A percentile compares a stretch with the other conserved stretches of the same genome.
Evolutionary conservation across 2,329 filamentous ascomycete genomes (phyloP).

Genomic region (Colletotrichum viniferum): DNA sequence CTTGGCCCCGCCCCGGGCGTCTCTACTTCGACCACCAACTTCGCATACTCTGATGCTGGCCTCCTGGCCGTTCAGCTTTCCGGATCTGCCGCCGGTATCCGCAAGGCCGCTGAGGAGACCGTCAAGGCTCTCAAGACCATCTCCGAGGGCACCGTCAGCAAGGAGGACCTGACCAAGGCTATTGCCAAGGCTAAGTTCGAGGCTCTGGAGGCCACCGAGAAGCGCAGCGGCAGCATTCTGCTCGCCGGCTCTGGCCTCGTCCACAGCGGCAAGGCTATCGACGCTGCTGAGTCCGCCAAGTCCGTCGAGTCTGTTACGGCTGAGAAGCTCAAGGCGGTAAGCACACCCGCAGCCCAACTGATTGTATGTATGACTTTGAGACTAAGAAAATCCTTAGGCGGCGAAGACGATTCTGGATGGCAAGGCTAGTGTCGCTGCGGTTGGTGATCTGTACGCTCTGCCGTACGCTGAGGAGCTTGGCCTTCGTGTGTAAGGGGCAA

Average conservation of each 20-base stretch:
- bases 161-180: conserved; percentile 91
- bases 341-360: conserved; percentile 35
- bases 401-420: conserved; percentile 86
- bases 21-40: conserved; percentile 75
- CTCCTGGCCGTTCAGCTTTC: conserved; percentile 83
- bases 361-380: conserved; percentile 19
- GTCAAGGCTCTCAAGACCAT: conserved; percentile 85
- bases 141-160: conserved; percentile 74
- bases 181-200: conserved; percentile 93
- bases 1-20: conserved; percentile 69
- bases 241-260: conserved; percentile 85
- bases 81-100: conserved; percentile 75
- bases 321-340: conserved; percentile 84
- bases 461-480: conserved; percentile 95
- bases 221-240: conserved; percentile 77
- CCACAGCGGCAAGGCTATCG: conserved; percentile 80
- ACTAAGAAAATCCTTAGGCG: conserved; percentile 59
- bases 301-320: conserved; percentile 80
- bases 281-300: conserved; percentile 81
- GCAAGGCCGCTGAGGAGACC: conserved; percentile 74
- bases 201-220: conserved; percentile 81
- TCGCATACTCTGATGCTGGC: conserved; percentile 91
- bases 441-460: conserved; percentile 89
- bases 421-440: conserved; percentile 87
- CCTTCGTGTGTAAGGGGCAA: conserved; percentile 79